Base-by-base conservation (phyloP, 192 early-diverging fungal species). In the Linnemannia zychae region DNA sequence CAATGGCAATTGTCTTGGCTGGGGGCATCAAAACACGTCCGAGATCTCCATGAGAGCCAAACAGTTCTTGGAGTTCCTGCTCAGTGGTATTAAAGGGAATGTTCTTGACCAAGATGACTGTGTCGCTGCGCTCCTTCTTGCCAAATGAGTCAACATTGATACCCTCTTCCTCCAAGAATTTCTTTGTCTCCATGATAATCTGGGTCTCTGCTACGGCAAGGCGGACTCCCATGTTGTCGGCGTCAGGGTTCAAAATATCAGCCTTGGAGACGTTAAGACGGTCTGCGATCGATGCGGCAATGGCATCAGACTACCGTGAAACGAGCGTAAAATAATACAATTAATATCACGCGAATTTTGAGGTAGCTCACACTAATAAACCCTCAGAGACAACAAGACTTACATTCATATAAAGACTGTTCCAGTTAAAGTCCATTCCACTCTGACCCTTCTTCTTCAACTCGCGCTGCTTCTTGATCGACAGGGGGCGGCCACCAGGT, bases 141-240 rank as follows among this genome's bases (percentile, higher is more conserved):
- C 87, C 92, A 89, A 99, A 99, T 1, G 94, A 88, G 66, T 95
- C 92, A 31, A 99, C 88, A 24, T 89, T 85, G 47, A 99, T 95
- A 28, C 82, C 73, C 37, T 86, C 87, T 46, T 95, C 91, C 81
- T 96, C 94, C 71, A 99, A 92, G 78, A 93, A 99, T 66, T 93
- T 87, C 84, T 99, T 99, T 20, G 98, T 98, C 80, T 99, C 98
- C 79, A 92, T 92, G 77, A 99, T 93, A 69, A 99, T 94, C 78
- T 99, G 95, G 0, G 98, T 99, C 90, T 99, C 98, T n/a, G 98
- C 98, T 47, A 99, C 91, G 1, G 98, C 98, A 73, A 99, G 90
- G 33, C 97, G 91, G 6, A 99, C 98, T 17, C 98, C 97, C 88
- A 97, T 94, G 81, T 96, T 95, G 65, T 98, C 97, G 18, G 90